Conservation (phyloP, 176 grass and related monocot genomes). For the Areca catechu region DNA sequence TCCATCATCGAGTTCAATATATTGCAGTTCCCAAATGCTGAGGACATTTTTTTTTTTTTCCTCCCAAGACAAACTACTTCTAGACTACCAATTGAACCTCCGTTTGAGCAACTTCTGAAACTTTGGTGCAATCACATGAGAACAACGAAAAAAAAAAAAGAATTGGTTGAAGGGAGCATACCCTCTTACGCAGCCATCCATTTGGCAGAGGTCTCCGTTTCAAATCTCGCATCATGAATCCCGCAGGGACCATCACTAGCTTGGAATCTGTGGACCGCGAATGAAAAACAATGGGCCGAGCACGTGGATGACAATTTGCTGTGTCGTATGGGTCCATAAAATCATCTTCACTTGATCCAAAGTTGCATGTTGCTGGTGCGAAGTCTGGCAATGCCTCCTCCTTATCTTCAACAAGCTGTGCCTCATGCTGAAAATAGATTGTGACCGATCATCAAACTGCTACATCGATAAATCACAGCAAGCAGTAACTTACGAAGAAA, state of each 20-base stretch:
- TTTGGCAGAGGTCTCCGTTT: conserved; percentile 61
- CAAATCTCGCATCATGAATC: conserved; percentile 53
- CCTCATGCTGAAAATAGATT: conserved; percentile 47
- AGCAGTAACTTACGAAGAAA: background rate
- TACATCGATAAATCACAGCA: background rate
- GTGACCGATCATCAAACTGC: background rate
- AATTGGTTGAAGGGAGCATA: conserved; percentile 17
- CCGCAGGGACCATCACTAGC: conserved; percentile 42
- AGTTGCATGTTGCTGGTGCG: conserved; percentile 59
- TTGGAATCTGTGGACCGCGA: conserved; percentile 40
- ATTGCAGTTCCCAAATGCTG: too few relatives aligned
- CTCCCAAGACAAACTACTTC: too few relatives aligned
- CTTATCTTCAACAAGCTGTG: conserved; percentile 76
- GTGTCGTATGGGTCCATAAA: conserved; percentile 73
- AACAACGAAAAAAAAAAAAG: too few relatives aligned
- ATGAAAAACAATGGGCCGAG: conserved; percentile 34
- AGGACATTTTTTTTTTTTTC: too few relatives aligned
- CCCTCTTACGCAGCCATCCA: conserved; percentile 68
- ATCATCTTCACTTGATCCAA: conserved; percentile 89
- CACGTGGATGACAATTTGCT: conserved; percentile 40
- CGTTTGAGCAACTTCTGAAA: too few relatives aligned
- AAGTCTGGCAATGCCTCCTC: conserved; percentile 48
- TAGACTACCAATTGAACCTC: too few relatives aligned
- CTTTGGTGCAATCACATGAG: background rate
- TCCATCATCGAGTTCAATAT: too few relatives aligned